These are phyloP conservation scores for Penicillium silybi DNA, from an alignment of 495 filamentous ascomycete species.

Conservation along the genomic window DNA sequence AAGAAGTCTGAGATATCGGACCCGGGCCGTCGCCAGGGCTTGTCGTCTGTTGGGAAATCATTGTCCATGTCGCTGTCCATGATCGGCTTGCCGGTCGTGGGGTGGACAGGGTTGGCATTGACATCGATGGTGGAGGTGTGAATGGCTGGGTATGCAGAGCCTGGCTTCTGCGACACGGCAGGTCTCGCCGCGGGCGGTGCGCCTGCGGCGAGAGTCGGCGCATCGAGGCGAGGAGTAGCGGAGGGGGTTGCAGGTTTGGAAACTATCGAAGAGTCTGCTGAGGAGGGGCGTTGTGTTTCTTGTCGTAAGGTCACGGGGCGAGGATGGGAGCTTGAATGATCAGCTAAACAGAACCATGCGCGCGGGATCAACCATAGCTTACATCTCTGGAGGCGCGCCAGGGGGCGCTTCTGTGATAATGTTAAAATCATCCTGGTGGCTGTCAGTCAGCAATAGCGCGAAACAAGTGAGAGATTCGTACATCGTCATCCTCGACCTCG, in stretches of 20 bases:
- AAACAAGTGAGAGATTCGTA: conserved; percentile 24
- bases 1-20: conserved; percentile 95
- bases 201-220: conserved; percentile 29
- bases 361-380: conserved; percentile 6
- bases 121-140: conserved; percentile 81
- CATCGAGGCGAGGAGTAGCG: conserved; percentile 41
- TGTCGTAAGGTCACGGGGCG: conserved; percentile 52
- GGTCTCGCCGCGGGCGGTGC: conserved; percentile 40
- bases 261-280: conserved; percentile 42
- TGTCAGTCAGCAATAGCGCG: conserved; percentile 2
- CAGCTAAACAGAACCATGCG: conserved; percentile 8
- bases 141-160: conserved; percentile 58
- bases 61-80: conserved; percentile 68
- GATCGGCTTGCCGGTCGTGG: conserved; percentile 69
- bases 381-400: conserved; percentile 63
- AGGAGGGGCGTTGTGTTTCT: conserved; percentile 58
- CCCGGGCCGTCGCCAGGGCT: conserved; percentile 95
- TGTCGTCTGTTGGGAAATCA: conserved; percentile 75
- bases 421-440: conserved; percentile 70
- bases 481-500: conserved; percentile 65
- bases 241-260: conserved; percentile 32
- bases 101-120: conserved; percentile 74
- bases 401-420: conserved; percentile 87
- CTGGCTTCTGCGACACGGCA: conserved; percentile 43
- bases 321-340: conserved; percentile 32